A percentile compares a stretch with the other conserved stretches of the same genome.
Conservation (phyloP, 257 asterid species). For the Marsdenia floribunda region DNA sequence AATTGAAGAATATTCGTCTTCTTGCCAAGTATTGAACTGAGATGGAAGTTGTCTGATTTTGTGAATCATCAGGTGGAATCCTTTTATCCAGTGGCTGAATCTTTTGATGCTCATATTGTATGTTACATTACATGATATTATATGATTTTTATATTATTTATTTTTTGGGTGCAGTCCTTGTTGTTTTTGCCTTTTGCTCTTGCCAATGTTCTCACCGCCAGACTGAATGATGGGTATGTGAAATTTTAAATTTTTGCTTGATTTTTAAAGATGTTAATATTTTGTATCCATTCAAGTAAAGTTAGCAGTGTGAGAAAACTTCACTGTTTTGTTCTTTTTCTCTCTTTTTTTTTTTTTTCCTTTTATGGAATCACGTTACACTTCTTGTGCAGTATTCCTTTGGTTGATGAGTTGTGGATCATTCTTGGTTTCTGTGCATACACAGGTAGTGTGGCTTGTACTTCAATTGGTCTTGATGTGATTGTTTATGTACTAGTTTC, state of each 20-base stretch:
- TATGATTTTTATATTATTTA: neutral
- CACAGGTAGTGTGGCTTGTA: slow-evolving; percentile 41
- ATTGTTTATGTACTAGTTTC: neutral
- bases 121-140: too few relatives aligned
- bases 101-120: neutral
- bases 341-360: too few relatives aligned
- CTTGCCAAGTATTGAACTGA: neutral
- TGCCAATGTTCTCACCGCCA: slow-evolving; percentile 90
- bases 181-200: slow-evolving; percentile 82
- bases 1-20: neutral
- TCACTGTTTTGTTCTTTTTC: neutral
- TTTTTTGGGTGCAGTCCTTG: slow-evolving; percentile 59
- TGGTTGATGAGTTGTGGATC: slow-evolving; percentile 81
- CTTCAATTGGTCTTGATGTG: neutral
- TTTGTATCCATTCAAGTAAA: slow-evolving; percentile 7
- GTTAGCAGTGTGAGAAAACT: slow-evolving; percentile 2
- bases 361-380: neutral
- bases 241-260: slow-evolving; percentile 3
- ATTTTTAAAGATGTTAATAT: neutral
- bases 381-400: slow-evolving; percentile 59
- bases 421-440: slow-evolving; percentile 62
- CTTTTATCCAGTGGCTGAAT: neutral
- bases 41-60: neutral
- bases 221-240: slow-evolving; percentile 80
- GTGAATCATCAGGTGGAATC: neutral